Conservation (phyloP, 805 yeast genomes). For the Teunomyces gatunensis region DNA sequence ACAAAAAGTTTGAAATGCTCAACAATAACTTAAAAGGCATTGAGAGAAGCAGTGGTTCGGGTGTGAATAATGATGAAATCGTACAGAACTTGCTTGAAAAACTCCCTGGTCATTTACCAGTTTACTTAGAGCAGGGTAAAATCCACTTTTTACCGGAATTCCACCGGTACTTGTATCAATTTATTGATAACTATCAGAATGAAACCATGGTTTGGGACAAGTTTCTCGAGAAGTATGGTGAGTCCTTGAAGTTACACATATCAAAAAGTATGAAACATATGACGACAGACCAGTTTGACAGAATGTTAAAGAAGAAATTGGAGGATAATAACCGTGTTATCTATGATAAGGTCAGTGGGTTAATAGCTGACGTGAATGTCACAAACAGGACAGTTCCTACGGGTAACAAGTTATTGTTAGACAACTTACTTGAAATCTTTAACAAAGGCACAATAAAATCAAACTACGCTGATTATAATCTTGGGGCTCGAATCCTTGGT, state of each 20-base stretch:
- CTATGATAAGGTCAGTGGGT: conserved; percentile 20
- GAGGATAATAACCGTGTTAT: conserved; percentile 22
- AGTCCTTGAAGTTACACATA: conserved; percentile 11
- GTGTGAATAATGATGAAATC: conserved; percentile 15
- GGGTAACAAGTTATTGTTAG: conserved; percentile 23
- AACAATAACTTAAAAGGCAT: conserved; percentile 11
- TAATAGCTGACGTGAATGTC: conserved; percentile 24
- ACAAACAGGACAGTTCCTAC: conserved; percentile 6
- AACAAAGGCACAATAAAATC: conserved; percentile 33
- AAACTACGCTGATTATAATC: conserved; percentile 39
- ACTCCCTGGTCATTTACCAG: conserved; percentile 33
- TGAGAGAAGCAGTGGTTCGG: conserved; percentile 13
- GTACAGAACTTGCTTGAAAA: conserved; percentile 16
- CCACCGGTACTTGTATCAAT: conserved; percentile 30
- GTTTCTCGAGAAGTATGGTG: conserved; percentile 20
- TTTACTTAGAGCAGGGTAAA: conserved; percentile 28
- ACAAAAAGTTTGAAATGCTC: conserved; percentile 15
- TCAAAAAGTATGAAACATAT: conserved; percentile 12
- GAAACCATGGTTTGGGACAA: conserved; percentile 20
- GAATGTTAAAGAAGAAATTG: conserved; percentile 18
- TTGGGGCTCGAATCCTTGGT: conserved; percentile 40
- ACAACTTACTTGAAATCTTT: conserved; percentile 28
- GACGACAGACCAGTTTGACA: conserved; percentile 21
- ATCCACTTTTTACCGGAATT: conserved; percentile 41
- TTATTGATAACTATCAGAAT: conserved; percentile 26